A percentile compares a stretch with the other conserved stretches of the same genome.
Conservation (phyloP, 1,139 yeast species). For the Suhomyces kunorum region DNA sequence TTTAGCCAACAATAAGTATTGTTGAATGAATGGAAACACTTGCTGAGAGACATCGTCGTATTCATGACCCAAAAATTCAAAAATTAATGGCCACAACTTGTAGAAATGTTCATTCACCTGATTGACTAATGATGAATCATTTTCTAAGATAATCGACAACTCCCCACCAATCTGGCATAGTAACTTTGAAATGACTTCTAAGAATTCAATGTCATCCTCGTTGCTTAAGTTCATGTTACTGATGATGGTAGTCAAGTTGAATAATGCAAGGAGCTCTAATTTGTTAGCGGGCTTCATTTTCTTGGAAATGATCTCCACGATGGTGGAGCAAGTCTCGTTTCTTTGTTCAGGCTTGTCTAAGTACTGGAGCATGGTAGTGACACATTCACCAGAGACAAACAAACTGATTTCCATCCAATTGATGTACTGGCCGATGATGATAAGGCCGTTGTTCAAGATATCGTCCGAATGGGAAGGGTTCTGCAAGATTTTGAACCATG, state of each 20-base stretch:
- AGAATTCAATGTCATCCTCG: conserved; percentile 62
- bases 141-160: conserved; percentile 63
- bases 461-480: conserved; percentile 38
- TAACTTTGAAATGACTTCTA: conserved; percentile 75
- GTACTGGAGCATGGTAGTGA: conserved; percentile 63
- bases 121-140: conserved; percentile 46
- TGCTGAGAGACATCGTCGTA: conserved; percentile 88
- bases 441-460: conserved; percentile 59
- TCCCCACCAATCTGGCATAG: conserved; percentile 77
- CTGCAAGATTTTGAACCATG: conserved; percentile 67
- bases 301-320: conserved; percentile 80
- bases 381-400: conserved; percentile 67
- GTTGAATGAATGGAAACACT: conserved; percentile 77
- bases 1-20: conserved; percentile 69
- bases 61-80: conserved; percentile 72
- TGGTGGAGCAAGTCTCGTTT: conserved; percentile 67
- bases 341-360: conserved; percentile 51
- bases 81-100: conserved; percentile 67
- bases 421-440: conserved; percentile 79
- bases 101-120: conserved; percentile 32
- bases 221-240: conserved; percentile 36
- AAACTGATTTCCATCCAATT: conserved; percentile 93
- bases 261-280: conserved; percentile 67
- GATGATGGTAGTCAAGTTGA: conserved; percentile 64
- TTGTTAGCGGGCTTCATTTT: conserved; percentile 92